Base-by-base conservation (phyloP, 805 yeast genomes). In the Alloascoidea africana region DNA sequence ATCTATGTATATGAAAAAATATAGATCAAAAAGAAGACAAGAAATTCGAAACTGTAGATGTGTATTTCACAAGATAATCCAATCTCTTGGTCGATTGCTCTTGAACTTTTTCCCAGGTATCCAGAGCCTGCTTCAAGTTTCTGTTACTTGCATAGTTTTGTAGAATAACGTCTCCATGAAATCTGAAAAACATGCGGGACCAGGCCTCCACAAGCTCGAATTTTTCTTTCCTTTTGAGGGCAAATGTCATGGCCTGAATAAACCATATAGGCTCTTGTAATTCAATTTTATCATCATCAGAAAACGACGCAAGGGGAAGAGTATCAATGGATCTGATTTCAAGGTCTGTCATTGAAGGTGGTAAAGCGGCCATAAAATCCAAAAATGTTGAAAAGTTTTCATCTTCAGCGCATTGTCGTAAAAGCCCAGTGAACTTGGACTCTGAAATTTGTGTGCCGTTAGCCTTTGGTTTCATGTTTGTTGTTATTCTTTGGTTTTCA, bases 171-270 rank as follows among this genome's bases (percentile, higher is more conserved):
- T 89, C 97, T 17, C 89, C 87, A 56, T 91, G 98, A 36, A 69
- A 69, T 50, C 72, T 74, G 43, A 85, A 63, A 38, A 87, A 65
- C 64, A 85, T 65, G 14, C 75, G 63, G 66, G 83, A 73, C 56
- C 85, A 70, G 1, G 94, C 94, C 53, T 85, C 86, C 38, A 76
- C 68, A 14, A 89, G 59, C 46, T 91, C 99, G 52, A 70, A 75
- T 55, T 86, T 73, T 13, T 45, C 53, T 41, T 80, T 80, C 4
- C 62, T 42, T 4, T 52, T 46, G 35, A 82, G 53, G 1, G 89
- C 93, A 35, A 54, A 56, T 2, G 69, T 62, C 45, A 91, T 51
- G 0, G 94, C 87, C n/a, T 63, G 56, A 11, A 86, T 62, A 45
- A 89, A 85, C 43, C 62, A 55, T 0, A 67, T 52, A 46, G 86